A percentile compares a stretch with the other conserved stretches of the same genome.
Evolutionary conservation across 2,329 filamentous ascomycete species (phyloP).

Genomic region (Ophiocordyceps camponoti-floridani): DNA sequence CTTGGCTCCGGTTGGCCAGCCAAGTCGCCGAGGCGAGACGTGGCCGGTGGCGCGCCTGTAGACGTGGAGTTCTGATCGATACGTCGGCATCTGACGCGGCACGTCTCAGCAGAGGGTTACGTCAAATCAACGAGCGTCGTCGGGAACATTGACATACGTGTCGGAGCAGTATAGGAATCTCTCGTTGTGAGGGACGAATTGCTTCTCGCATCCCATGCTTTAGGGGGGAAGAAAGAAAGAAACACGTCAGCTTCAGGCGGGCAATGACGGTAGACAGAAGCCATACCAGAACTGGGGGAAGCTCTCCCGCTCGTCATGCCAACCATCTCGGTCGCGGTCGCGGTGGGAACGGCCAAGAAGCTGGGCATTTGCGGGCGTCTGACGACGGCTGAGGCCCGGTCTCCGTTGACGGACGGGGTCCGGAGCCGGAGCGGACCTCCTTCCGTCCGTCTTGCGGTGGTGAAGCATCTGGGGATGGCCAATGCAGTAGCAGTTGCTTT

Average conservation of each 20-base stretch:
- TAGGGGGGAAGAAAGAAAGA: conserved; percentile 1
- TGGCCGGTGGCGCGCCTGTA: neutral
- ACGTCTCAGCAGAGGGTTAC: no score
- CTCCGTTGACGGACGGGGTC: conserved; percentile 26
- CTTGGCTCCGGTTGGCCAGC: conserved; percentile 24
- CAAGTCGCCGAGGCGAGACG: neutral
- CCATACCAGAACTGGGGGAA: conserved; percentile 47
- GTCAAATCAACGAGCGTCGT: neutral
- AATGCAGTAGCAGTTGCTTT: no score
- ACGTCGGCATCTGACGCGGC: conserved; percentile 32
- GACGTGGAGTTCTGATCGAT: conserved; percentile 27
- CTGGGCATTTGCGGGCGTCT: conserved; percentile 19
- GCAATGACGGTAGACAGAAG: no score
- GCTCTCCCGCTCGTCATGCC: conserved; percentile 39
- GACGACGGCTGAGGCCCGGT: conserved; percentile 25
- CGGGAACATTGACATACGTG: no score
- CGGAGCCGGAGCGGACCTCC: conserved; percentile 27
- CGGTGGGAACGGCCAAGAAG: conserved; percentile 30
- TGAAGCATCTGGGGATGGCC: conserved; percentile 25
- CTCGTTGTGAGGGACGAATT: conserved; percentile 41
- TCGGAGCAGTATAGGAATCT: conserved; percentile 45
- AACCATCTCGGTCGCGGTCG: conserved; percentile 30
- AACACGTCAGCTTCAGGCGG: conserved; percentile 1
- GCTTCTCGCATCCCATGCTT: conserved; percentile 51
- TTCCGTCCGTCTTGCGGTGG: conserved; percentile 36